phyloP scores from a whole-genome alignment of 2,329 filamentous ascomycete genomes.

The Bimuria novae-zelandiae region DNA sequence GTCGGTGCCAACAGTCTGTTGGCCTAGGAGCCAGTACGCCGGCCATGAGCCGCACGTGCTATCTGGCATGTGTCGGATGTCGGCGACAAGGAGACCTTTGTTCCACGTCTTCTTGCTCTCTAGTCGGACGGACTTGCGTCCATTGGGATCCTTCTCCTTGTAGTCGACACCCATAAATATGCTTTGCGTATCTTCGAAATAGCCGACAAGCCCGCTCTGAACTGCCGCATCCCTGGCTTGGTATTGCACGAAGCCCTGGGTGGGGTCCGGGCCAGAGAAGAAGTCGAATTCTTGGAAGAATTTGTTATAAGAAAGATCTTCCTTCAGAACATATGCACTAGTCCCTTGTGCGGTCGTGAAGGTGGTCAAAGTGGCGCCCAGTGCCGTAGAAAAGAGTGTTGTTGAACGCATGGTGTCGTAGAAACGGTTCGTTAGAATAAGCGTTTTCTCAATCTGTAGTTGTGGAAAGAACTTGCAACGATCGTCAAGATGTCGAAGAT shows the following conservation, averaged over 20 bases:
- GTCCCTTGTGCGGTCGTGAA: background rate
- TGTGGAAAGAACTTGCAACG: background rate
- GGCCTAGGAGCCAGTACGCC: constrained; percentile 39
- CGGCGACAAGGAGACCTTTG: constrained; percentile 37
- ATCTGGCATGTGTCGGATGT: constrained; percentile 44
- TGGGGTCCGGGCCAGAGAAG: constrained; percentile 35
- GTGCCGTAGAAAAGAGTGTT: constrained; percentile 1
- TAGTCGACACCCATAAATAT: constrained; percentile 51
- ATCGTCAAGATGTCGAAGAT: background rate
- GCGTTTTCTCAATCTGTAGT: background rate
- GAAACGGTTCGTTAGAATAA: background rate
- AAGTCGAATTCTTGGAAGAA: constrained; percentile 41
- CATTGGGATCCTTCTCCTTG: constrained; percentile 31
- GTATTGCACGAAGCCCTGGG: constrained; percentile 39
- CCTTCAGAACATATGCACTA: constrained; percentile 26
- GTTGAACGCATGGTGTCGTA: constrained; percentile 1
- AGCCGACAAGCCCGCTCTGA: constrained; percentile 21
- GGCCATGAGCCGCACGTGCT: constrained; percentile 40
- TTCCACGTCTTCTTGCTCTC: constrained; percentile 39
- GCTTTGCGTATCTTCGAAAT: constrained; percentile 23
- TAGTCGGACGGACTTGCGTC: constrained; percentile 36
- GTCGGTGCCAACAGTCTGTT: background rate
- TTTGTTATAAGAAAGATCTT: constrained; percentile 35
- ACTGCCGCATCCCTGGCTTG: constrained; percentile 21
- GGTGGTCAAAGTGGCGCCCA: background rate